Base-by-base conservation (phyloP, 106 monocot genomes). In the Triglochin maritima region DNA sequence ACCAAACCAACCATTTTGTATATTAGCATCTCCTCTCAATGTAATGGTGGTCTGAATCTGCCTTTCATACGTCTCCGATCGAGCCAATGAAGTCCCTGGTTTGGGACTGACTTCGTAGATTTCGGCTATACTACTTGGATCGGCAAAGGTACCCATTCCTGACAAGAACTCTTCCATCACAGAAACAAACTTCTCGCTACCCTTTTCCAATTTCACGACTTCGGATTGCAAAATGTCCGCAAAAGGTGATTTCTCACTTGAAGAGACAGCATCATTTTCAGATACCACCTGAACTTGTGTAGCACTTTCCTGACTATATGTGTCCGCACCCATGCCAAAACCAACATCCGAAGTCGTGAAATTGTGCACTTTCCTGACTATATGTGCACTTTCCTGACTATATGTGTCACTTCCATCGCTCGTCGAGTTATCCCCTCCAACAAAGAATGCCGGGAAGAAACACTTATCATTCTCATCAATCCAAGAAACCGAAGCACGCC, bases 71-170 rank as follows among this genome's bases (percentile, higher is more conserved):
- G 42, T 53, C 12, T 77, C 59, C 9, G 60, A 58, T 49, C 74
- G 58, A 9, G 7, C 15, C 29, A 62, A 52, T 3, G 64, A 74
- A 57, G 47, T 4, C 4, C 4, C 41, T 64, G 74, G 77, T 47
- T 71, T 74, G 50, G 73, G 77, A 54, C 10, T 43, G 67, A 76
- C 77, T 0, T 59, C 49, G 29, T 75, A 51, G 45, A 86, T 63
- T 44, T 60, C 50, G 57, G 75, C 16, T 53, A 86, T 47, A 64
- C 50, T 83, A 9, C 61, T 8, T 0, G 74, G 44, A 3, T 17
- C 46, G 5, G 79, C 86, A 75, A 86, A 78, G 4, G 67, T 64
- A 42, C 77, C 71, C 82, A 86, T 78, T 17, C 86, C 86, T 9
- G 59, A 75, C 41, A 82, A 71, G 45, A 86, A 86, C 7, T 49